Percentiles rank a stretch among this genome's conserved stretches.
Conservation (phyloP, 345 rosid species). For the Raphanus raphanistrum region DNA sequence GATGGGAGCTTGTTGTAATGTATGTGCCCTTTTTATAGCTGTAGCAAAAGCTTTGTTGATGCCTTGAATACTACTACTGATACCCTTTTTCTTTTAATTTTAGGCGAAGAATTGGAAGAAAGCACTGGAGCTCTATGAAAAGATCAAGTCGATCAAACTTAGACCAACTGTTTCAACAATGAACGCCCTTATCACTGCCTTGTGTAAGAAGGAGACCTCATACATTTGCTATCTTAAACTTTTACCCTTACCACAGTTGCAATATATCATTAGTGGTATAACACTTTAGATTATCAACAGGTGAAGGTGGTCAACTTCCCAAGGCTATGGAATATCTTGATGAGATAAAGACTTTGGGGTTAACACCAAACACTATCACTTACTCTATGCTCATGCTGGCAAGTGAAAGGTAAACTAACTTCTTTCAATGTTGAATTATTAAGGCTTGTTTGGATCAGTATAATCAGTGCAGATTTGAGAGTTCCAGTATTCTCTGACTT, state of each 20-base stretch:
- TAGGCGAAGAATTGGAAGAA: constrained; percentile 90
- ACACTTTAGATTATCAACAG: constrained; percentile 45
- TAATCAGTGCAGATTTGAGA: constrained; percentile 13
- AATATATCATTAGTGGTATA: constrained; percentile 11
- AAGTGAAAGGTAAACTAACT: constrained; percentile 79
- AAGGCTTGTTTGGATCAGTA: constrained; percentile 17
- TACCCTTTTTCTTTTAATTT: constrained; percentile 19
- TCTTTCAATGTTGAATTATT: constrained; percentile 10
- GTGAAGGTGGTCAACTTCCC: constrained; percentile 82
- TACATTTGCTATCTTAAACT: neutral
- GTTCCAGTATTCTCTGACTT: constrained; percentile 6
- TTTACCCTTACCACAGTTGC: neutral
- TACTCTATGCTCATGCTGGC: constrained; percentile 83
- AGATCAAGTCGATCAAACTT: constrained; percentile 62
- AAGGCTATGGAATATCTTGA: constrained; percentile 74
- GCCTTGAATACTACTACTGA: constrained; percentile 21
- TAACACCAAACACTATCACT: constrained; percentile 70
- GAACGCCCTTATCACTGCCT: constrained; percentile 85
- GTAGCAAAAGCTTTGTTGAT: neutral
- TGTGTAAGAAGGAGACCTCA: constrained; percentile 72
- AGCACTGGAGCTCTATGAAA: constrained; percentile 74
- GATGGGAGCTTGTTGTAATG: constrained; percentile 99
- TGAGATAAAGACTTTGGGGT: constrained; percentile 63
- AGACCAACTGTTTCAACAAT: constrained; percentile 75
- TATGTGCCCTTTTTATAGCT: constrained; percentile 44